Evolutionary conservation across 2,329 filamentous ascomycete genomes (phyloP), one percentile per base, ranked within the genome.

Genomic region (Phialophora chinensis): DNA sequence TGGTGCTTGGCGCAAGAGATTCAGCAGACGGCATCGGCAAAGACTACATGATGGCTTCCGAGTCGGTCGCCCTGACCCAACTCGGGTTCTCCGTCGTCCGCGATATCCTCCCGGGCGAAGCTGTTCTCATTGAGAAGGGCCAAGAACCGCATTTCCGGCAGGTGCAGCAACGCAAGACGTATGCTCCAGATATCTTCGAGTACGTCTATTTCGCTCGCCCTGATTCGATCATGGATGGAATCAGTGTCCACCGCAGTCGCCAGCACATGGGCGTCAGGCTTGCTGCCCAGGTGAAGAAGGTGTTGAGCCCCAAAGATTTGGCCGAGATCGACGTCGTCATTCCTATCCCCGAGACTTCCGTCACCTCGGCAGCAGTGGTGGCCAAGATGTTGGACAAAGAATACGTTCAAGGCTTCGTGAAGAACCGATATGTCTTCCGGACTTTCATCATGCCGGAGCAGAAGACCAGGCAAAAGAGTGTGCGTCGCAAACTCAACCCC

Each of bases 21-120:
- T 92, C 91, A 1, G 78, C 82, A 14, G 90, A 87, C 47, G 84
- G 86, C 42, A 82, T 86, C 4, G 88, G 87, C 5, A 89, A 80
- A 67, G 93, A 97, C 78, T 97, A 96, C 81, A 92, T 97, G 86
- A 87, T 97, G 82, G 92, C 92, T 0, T 96, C 92, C 0, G 93
- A 97, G 79, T 94, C 90, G 8, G 88, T 97, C 58, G 93, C 92
- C 8, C 82, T 97, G 55, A 86, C 86, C 54, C 92, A 96, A 77
- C 88, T 94, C 56, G 92, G 92, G 17, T 96, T 95, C 80, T 83
- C 79, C 38, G 84, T 92, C 74, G 89, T 96, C 72, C 79, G 85
- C 47, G 91, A 97, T 74, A 91, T 97, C 70, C 80, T 89, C 62
- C 92, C 93, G 0, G 93, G 93, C 25, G 87, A 96, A 79, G 92